A percentile compares a stretch with the other conserved stretches of the same genome.
Evolutionary conservation across 2,329 filamentous ascomycete genomes (phyloP).

Genomic region (Grosmannia serpens): DNA sequence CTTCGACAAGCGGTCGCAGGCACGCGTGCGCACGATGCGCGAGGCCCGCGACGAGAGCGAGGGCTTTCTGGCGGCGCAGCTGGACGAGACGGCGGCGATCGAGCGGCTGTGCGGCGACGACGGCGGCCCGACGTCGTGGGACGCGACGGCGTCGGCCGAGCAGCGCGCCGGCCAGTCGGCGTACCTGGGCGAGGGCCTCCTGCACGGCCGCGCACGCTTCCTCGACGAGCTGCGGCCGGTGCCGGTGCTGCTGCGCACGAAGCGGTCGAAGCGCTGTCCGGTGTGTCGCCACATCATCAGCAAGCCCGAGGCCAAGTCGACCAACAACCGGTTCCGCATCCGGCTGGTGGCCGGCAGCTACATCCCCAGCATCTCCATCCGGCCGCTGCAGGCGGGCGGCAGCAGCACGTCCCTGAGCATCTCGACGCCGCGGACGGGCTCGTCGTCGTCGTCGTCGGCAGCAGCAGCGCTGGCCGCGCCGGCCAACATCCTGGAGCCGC

Average conservation of each 20-base stretch:
- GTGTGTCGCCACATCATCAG: constrained; percentile 90
- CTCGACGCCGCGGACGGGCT: neutral
- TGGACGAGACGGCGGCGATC: constrained; percentile 52
- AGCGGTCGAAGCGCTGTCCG: constrained; percentile 86
- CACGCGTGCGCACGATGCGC: constrained; percentile 63
- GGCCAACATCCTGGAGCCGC: constrained; percentile 37
- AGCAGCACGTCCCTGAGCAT: constrained; percentile 9
- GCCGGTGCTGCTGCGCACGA: constrained; percentile 74
- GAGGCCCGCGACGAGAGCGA: constrained; percentile 63
- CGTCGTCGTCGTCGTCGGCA: constrained; percentile 10
- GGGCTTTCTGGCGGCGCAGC: constrained; percentile 52
- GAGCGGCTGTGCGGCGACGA: constrained; percentile 35
- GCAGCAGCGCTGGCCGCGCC: constrained; percentile 10
- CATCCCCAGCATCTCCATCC: constrained; percentile 71
- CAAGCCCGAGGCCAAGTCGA: constrained; percentile 84
- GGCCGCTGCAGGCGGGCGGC: constrained; percentile 31
- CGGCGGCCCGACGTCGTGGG: constrained; percentile 32
- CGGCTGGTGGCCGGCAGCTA: constrained; percentile 79
- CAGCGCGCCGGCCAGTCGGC: constrained; percentile 35
- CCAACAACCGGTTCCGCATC: constrained; percentile 84
- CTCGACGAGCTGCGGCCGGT: constrained; percentile 67
- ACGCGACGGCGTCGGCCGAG: constrained; percentile 41
- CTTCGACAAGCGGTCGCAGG: constrained; percentile 52
- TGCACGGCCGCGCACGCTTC: constrained; percentile 44
- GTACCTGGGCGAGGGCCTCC: constrained; percentile 30